phyloP scores from a whole-genome alignment of 768 basidiomycete species.

The Tulasnella sp. region DNA sequence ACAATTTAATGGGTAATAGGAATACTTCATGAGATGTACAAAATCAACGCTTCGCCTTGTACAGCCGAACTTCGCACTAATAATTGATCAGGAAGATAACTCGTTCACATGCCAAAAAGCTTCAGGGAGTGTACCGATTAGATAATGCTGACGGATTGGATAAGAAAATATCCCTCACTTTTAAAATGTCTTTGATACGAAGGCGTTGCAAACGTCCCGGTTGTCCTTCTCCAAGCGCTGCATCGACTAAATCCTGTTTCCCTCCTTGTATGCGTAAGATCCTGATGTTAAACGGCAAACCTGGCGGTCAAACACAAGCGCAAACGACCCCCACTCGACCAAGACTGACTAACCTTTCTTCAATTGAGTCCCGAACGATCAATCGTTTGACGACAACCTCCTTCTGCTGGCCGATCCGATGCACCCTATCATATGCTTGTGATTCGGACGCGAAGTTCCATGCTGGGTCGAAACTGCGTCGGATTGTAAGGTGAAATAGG shows the following conservation, averaged over 20 bases:
- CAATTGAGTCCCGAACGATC: constrained; percentile 15
- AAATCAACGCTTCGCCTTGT: too few relatives aligned
- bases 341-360: constrained; percentile 11
- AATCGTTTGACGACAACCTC: constrained; percentile 29
- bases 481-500: not conserved
- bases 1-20: not conserved
- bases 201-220: constrained; percentile 10
- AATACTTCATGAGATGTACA: too few relatives aligned
- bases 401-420: constrained; percentile 46
- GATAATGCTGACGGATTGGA: too few relatives aligned
- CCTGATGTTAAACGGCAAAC: not conserved
- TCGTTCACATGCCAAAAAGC: constrained; percentile 3
- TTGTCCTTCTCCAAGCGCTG: constrained; percentile 15
- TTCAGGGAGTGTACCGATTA: too few relatives aligned
- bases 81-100: too few relatives aligned
- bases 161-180: too few relatives aligned
- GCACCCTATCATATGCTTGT: constrained; percentile 52
- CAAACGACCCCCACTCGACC: not conserved
- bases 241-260: constrained; percentile 14
- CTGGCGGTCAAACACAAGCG: not conserved
- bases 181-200: not conserved
- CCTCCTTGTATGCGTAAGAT: constrained; percentile 15
- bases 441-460: constrained; percentile 15
- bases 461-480: constrained; percentile 9
- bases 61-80: too few relatives aligned